Evolutionary conservation across 352 stramenopile species (phyloP).

Genomic region (Aphanomyces invadans): DNA sequence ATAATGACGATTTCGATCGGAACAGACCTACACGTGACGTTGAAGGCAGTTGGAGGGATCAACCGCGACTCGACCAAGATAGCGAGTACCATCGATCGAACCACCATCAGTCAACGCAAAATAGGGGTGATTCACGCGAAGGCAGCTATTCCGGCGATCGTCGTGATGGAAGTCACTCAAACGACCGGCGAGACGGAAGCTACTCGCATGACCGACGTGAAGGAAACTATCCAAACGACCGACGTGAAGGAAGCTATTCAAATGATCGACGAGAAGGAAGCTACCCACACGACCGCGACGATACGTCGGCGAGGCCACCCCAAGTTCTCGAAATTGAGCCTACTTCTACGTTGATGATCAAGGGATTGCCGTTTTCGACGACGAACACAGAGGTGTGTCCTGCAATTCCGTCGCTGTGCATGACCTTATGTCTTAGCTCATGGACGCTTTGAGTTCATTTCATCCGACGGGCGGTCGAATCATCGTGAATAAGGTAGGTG

Average conservation of each 20-base stretch:
- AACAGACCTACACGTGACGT: conserved; percentile 8
- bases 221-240: too few species aligned
- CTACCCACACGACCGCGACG: background rate
- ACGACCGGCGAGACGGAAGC: too few species aligned
- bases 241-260: too few species aligned
- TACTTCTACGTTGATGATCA: conserved; percentile 14
- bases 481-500: conserved; percentile 62
- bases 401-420: too few species aligned
- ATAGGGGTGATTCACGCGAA: background rate
- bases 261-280: too few species aligned
- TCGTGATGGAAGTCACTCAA: too few species aligned
- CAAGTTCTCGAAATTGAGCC: conserved; percentile 6
- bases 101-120: background rate
- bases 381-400: conserved; percentile 14
- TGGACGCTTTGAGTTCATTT: conserved; percentile 43
- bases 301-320: background rate
- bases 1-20: background rate
- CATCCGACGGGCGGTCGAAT: conserved; percentile 37
- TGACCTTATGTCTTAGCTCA: conserved; percentile 38
- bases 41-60: conserved; percentile 23
- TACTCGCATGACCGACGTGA: too few species aligned
- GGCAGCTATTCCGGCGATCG: background rate
- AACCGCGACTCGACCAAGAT: conserved; percentile 7
- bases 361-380: conserved; percentile 16
- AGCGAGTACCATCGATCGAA: background rate